Evolutionary conservation across 73 alveolate genomes (phyloP).

Genomic region (Blepharisma stoltei): DNA sequence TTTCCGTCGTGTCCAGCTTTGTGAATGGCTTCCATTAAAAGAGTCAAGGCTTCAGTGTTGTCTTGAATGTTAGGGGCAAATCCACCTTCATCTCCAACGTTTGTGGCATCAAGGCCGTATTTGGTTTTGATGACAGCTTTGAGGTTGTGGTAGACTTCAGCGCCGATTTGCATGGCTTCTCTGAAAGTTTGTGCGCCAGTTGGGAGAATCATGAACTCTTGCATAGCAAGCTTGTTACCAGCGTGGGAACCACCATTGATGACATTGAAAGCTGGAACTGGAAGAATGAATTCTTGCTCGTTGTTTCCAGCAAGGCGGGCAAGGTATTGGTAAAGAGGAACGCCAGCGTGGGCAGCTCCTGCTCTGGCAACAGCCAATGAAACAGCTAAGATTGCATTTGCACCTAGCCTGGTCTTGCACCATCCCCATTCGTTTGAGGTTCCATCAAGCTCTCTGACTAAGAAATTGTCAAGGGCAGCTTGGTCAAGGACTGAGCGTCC

Average conservation of each 20-base stretch:
- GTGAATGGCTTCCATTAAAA: slow-evolving; percentile 85
- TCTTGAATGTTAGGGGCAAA: slow-evolving; percentile 93
- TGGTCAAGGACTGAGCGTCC: slow-evolving; percentile 79
- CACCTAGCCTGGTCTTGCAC: slow-evolving; percentile 88
- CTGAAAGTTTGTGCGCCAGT: slow-evolving; percentile 84
- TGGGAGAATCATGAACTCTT: slow-evolving; percentile 91
- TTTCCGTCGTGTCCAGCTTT: slow-evolving; percentile 93
- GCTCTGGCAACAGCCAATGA: slow-evolving; percentile 94
- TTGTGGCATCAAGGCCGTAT: slow-evolving; percentile 93
- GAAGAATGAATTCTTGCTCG: slow-evolving; percentile 81
- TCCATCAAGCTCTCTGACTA: slow-evolving; percentile 94
- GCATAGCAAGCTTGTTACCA: slow-evolving; percentile 85
- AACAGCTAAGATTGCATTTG: slow-evolving; percentile 92
- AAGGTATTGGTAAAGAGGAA: slow-evolving; percentile 84
- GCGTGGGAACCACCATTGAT: slow-evolving; percentile 98
- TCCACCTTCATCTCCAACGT: slow-evolving; percentile 99
- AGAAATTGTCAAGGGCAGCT: slow-evolving; percentile 66
- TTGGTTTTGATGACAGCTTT: slow-evolving; percentile 83
- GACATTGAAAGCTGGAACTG: slow-evolving; percentile 96
- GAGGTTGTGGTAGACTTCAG: slow-evolving; percentile 78
- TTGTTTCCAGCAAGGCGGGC: slow-evolving; percentile 80
- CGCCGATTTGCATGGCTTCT: slow-evolving; percentile 83
- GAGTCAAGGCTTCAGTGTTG: slow-evolving; percentile 84
- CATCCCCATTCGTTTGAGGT: slow-evolving; percentile 94
- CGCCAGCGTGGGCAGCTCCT: slow-evolving; percentile 76